Conservation (phyloP, 2,329 filamentous ascomycete species). For the Ophiocordyceps sinensis region DNA sequence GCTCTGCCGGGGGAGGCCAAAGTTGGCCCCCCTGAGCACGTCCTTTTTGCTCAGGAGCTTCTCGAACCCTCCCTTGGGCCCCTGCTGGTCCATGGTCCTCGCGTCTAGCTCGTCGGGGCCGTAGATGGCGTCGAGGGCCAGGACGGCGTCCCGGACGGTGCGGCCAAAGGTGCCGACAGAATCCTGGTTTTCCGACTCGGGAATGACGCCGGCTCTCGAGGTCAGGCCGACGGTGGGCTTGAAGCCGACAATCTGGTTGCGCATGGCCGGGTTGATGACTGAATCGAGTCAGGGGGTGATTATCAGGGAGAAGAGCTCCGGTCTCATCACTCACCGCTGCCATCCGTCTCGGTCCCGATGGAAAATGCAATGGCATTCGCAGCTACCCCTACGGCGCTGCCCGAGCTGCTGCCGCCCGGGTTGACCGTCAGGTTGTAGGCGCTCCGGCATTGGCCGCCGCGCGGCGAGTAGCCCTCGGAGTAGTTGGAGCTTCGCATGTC, state of each 20-base stretch:
- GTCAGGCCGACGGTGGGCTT: conserved; percentile 65
- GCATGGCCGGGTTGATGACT: conserved; percentile 57
- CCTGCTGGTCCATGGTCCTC: conserved; percentile 45
- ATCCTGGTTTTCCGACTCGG: conserved; percentile 53
- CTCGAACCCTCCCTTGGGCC: conserved; percentile 39
- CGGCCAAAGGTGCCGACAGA: conserved; percentile 53
- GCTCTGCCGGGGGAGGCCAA: conserved; percentile 57
- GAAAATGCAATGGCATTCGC: conserved; percentile 49
- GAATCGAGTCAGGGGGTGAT: not conserved
- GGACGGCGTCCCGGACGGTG: conserved; percentile 54
- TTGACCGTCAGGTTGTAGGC: conserved; percentile 56
- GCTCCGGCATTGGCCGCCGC: conserved; percentile 49
- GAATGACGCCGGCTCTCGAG: conserved; percentile 48
- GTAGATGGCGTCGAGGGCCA: conserved; percentile 53
- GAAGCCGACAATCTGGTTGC: conserved; percentile 56
- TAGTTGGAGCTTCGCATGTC: conserved; percentile 55
- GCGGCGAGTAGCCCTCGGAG: conserved; percentile 50
- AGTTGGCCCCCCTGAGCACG: conserved; percentile 44
- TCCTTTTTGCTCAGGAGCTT: conserved; percentile 38
- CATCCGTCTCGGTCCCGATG: conserved; percentile 63
- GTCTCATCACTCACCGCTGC: conserved; percentile 28
- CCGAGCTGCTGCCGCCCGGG: conserved; percentile 55
- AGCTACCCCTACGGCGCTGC: conserved; percentile 49
- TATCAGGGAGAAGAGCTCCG: too few relatives aligned
- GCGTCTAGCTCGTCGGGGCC: conserved; percentile 55